Percentiles rank a stretch among this genome's conserved stretches.
Conservation (phyloP, 2,329 filamentous ascomycete genomes). For the Xylariaceae sp. region DNA sequence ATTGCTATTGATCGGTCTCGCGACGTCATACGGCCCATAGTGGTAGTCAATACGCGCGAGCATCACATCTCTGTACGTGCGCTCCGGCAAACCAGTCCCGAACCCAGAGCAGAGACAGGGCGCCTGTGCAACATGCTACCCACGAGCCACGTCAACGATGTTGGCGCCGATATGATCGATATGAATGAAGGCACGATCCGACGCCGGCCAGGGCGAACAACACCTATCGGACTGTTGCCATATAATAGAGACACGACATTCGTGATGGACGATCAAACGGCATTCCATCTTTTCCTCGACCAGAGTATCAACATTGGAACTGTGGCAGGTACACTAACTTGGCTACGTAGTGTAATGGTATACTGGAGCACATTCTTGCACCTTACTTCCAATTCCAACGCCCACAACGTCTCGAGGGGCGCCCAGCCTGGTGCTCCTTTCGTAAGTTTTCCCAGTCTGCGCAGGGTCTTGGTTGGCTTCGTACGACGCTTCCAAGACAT, state of each 20-base stretch:
- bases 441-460: neutral
- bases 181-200: conserved; percentile 1
- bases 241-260: conserved; percentile 6
- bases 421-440: neutral
- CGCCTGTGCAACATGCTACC: neutral
- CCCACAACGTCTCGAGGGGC: neutral
- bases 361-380: conserved; percentile 8
- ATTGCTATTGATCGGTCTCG: neutral
- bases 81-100: neutral
- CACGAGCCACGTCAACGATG: neutral
- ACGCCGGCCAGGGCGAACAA: neutral
- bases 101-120: neutral
- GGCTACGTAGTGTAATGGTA: conserved; percentile 5
- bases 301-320: neutral
- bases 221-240: neutral
- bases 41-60: neutral
- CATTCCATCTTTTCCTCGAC: neutral
- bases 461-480: conserved; percentile 5
- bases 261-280: conserved; percentile 3
- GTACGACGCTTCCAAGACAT: conserved; percentile 3
- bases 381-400: neutral
- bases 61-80: neutral
- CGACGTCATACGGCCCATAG: neutral
- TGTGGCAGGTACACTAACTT: neutral
- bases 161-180: conserved; percentile 5